Evolutionary conservation across 352 stramenopile genomes (phyloP).

Genomic region (Pythium monospermum): DNA sequence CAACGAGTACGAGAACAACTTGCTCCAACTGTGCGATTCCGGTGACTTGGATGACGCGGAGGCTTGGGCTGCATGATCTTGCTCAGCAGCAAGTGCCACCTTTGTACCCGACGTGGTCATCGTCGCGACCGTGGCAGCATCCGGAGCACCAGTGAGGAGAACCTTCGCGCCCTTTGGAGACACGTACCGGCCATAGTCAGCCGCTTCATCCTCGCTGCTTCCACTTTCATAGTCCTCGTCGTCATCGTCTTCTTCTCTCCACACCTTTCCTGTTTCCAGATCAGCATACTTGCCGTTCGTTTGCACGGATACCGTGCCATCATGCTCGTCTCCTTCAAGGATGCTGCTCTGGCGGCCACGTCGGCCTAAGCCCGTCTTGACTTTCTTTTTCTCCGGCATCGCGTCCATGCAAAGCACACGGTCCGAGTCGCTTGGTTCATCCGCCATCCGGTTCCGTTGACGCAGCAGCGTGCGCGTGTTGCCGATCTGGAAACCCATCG

Average conservation of each 20-base stretch:
- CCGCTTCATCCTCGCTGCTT: not conserved
- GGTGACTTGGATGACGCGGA: constrained; percentile 1
- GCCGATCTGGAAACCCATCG: constrained; percentile 82
- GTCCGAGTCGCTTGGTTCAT: constrained; percentile 44
- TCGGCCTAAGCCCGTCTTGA: constrained; percentile 47
- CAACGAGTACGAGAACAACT: constrained; percentile 60
- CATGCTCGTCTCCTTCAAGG: constrained; percentile 14
- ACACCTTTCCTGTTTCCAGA: constrained; percentile 22
- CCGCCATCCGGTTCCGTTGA: constrained; percentile 75
- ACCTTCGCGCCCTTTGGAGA: constrained; percentile 41
- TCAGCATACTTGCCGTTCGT: constrained; percentile 56
- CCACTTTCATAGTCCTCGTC: constrained; percentile 4
- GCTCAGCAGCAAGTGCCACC: not conserved
- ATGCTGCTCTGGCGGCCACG: constrained; percentile 31
- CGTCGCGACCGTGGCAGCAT: constrained; percentile 15
- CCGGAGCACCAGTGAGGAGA: not conserved
- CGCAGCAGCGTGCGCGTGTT: constrained; percentile 82
- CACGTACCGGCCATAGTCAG: constrained; percentile 40
- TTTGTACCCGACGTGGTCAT: constrained; percentile 25
- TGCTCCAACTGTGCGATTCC: constrained; percentile 52
- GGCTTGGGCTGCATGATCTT: not conserved
- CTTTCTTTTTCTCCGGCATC: constrained; percentile 79
- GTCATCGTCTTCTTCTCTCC: not conserved
- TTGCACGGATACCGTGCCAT: constrained; percentile 34
- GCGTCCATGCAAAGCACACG: constrained; percentile 39